Evolutionary conservation across 768 basidiomycete genomes (phyloP).

Genomic region (Boletus rubroflammeus): DNA sequence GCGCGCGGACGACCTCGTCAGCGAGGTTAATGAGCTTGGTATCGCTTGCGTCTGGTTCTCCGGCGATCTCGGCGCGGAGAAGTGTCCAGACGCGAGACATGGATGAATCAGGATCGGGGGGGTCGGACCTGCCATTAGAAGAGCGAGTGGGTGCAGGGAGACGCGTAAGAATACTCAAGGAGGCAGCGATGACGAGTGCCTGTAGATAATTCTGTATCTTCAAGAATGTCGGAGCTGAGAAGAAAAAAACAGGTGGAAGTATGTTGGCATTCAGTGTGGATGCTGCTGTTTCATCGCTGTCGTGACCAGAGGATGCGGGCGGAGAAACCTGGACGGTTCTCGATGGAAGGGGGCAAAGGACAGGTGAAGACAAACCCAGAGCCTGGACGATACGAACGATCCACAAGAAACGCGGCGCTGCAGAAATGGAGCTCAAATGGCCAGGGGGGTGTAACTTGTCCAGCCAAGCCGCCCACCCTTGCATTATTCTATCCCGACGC

Average conservation of each 20-base stretch:
- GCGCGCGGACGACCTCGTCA: conserved; percentile 66
- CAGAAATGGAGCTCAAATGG: conserved; percentile 10
- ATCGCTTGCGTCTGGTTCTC: conserved; percentile 29
- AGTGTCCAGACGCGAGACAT: conserved; percentile 63
- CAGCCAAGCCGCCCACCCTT: conserved; percentile 27
- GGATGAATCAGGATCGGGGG: conserved; percentile 36
- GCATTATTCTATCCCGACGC: conserved; percentile 31
- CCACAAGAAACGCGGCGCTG: conserved; percentile 36
- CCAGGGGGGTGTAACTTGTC: conserved; percentile 1
- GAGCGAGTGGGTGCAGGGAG: conserved; percentile 26
- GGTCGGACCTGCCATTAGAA: conserved; percentile 9
- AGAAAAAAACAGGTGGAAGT: conserved; percentile 66
- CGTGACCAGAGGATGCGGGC: not conserved
- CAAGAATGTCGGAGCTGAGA: conserved; percentile 50
- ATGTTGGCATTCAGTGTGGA: conserved; percentile 31
- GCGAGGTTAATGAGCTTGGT: conserved; percentile 67
- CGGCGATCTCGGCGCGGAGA: conserved; percentile 52
- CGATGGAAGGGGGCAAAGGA: conserved; percentile 31
- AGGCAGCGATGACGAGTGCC: conserved; percentile 62
- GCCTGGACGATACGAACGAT: conserved; percentile 45
- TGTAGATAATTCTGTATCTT: conserved; percentile 68
- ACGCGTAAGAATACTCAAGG: conserved; percentile 54
- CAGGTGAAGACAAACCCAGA: conserved; percentile 43
- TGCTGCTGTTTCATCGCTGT: not conserved
- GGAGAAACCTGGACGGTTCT: conserved; percentile 11